Evolutionary conservation across 768 basidiomycete genomes (phyloP), one percentile per base, ranked within the genome.

Genomic region (Naganishia friedmannii): DNA sequence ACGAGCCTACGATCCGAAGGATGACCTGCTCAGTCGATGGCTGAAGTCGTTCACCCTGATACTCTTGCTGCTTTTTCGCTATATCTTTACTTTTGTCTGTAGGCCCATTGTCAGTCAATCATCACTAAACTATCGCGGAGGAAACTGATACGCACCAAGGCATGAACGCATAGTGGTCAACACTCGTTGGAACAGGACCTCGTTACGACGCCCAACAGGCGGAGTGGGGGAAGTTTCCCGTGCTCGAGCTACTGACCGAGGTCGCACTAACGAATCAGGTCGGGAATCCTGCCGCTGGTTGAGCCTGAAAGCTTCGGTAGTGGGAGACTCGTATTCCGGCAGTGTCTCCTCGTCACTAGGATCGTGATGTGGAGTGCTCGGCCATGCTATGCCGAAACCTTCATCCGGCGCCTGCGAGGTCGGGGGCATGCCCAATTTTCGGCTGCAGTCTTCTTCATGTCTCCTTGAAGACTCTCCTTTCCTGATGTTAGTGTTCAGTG

Each of bases 1-100:
- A 70, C 23, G 63, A 65, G 19, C 69, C 54, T 5, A 51, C n/a
- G 6, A 34, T 34, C 29, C 54, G 31, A 21, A 66, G 23, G 10
- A 54, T 42, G 15, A 53, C 42, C 10, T 32, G 23, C 31, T 66
- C 65, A 0, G 26, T 48, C 3, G 53, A 45, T 3, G 60, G 39
- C 9, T 39, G 42, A 10, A 63, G 17, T 28, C 60, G 39, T 45
- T 45, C 60, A 26, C 39, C 60, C 26, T 63, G 60, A 29, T 63
- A 63, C 37, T 45, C 37, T 23, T 63, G 60, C 42, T 63, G 60
- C n/a, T 63, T 54, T 34, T 66, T 31, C 28, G 53, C 65, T n/a
- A 51, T 7, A 12, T 4, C 65, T 21, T 66, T 66, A 2, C 26
- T 28, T 54, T 66, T 54, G 4, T 23, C 48, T 66, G 6, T 29